These are phyloP conservation scores for Dactylellina parvicollis DNA, from an alignment of 2,329 filamentous ascomycete species.

Conservation along the genomic window DNA sequence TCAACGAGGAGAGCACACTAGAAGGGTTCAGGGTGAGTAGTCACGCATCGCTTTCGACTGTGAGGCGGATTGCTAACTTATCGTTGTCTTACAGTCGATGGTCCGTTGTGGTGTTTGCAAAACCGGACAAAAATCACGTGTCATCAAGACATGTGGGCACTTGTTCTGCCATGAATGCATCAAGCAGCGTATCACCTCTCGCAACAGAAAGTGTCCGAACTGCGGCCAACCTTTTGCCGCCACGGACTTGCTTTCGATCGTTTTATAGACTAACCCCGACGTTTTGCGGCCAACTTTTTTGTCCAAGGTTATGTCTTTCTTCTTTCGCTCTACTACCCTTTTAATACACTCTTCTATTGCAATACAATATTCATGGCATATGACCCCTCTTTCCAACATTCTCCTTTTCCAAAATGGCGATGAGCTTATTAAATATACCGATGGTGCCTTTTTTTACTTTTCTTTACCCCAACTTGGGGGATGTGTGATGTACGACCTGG, in stretches of 20 bases:
- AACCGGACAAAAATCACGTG: constrained; percentile 91
- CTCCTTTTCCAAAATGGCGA: background rate
- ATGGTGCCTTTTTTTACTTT: constrained; percentile 2
- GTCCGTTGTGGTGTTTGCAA: constrained; percentile 92
- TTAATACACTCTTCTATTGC: constrained; percentile 15
- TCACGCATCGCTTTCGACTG: background rate
- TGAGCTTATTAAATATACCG: constrained; percentile 3
- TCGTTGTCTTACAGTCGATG: constrained; percentile 67
- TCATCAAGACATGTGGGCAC: constrained; percentile 92
- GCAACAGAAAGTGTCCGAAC: constrained; percentile 93
- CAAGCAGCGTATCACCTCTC: constrained; percentile 85
- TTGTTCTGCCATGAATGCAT: constrained; percentile 92
- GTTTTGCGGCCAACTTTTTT: background rate
- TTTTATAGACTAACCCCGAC: constrained; percentile 13
- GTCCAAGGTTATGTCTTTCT: background rate
- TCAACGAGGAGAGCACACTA: constrained; percentile 57
- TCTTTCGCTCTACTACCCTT: background rate
- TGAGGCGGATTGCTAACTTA: constrained; percentile 59
- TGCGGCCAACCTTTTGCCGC: constrained; percentile 92
- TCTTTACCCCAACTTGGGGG: background rate
- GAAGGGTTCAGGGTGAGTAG: constrained; percentile 74
- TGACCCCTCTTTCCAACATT: background rate
- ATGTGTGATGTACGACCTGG: background rate
- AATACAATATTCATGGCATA: constrained; percentile 22
- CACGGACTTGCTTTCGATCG: constrained; percentile 81